Percentiles rank a stretch among this genome's conserved stretches.
phyloP scores from a whole-genome alignment of 2,329 filamentous ascomycete genomes.

The Fusarium sp. region DNA sequence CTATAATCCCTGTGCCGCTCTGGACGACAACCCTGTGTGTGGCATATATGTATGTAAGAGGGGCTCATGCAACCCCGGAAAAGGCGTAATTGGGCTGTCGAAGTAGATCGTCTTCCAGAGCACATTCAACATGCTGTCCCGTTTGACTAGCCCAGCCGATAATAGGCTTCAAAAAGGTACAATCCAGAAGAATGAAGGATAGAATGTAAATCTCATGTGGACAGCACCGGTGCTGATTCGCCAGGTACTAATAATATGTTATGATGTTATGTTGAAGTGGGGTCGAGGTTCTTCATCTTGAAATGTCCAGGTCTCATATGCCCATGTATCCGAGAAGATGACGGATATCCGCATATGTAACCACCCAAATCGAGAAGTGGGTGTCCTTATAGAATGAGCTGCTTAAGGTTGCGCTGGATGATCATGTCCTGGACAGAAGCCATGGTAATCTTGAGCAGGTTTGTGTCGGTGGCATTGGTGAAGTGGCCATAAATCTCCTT shows the following conservation, averaged over 20 bases:
- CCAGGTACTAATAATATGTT: slow-evolving; percentile 1
- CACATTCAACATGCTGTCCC: slow-evolving; percentile 11
- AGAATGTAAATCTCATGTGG: neutral
- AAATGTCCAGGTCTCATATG: slow-evolving; percentile 11
- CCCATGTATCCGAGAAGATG: slow-evolving; percentile 14
- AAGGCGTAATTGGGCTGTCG: neutral
- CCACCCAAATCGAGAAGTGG: neutral
- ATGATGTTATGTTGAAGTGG: slow-evolving; percentile 6
- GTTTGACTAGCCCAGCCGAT: slow-evolving; percentile 12
- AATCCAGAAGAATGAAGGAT: slow-evolving; percentile 13
- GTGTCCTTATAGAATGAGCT: slow-evolving; percentile 68
- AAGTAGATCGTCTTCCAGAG: slow-evolving; percentile 11
- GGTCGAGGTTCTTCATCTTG: slow-evolving; percentile 5
- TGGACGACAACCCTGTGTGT: slow-evolving; percentile 8
- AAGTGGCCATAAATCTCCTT: slow-evolving; percentile 75
- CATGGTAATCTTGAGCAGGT: slow-evolving; percentile 88
- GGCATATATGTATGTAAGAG: neutral
- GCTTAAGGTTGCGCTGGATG: slow-evolving; percentile 85
- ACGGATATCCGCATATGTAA: slow-evolving; percentile 4
- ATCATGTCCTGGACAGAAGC: slow-evolving; percentile 89
- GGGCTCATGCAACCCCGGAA: neutral
- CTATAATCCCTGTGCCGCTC: slow-evolving; percentile 7
- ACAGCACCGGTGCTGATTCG: slow-evolving; percentile 3
- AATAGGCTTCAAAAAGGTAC: slow-evolving; percentile 2
- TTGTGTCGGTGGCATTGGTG: slow-evolving; percentile 75